Base-by-base conservation (phyloP, 768 basidiomycete species). In the Pleurotus ostreatus region DNA sequence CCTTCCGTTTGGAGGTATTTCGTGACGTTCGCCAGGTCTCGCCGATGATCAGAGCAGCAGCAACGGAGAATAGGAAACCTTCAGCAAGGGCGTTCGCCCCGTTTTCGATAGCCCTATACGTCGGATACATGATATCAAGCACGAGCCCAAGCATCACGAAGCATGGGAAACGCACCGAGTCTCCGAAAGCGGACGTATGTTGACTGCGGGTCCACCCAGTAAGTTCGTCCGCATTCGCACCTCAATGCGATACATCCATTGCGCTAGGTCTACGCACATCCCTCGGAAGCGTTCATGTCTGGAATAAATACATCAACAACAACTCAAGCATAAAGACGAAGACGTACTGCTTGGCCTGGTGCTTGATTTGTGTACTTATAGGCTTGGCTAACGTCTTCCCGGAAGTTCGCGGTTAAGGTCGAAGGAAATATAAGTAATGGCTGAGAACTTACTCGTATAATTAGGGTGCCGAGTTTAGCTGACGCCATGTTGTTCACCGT, bases 61-160 rank as follows among this genome's bases (percentile, higher is more conserved):
- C 91, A 2, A 94, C 92, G 16, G 74, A 65, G 65, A 94, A 94
- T 2, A 94, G 78, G 61, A 94, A 94, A 0, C 89, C 89, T 69
- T 94, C 92, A 0, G 92, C 92, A 4, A 94, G 75, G 4, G 85
- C 77, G 61, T 92, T 94, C 13, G 92, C 89, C 18, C 92, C 92
- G 62, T 88, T 92, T 57, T 92, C 89, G 57, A 94, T 88, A 0
- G 92, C 92, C 57, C 89, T 91, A 60, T 16, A 37, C 16, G 40
- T 18, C 38, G 18, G 11, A 34, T 11, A 11, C 2, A 11, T 11
- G 30, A 34, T 34, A 9, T 34, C 4, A 34, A 3, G 30, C 30
- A 34, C 30, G 30, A 12, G 38, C 12, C 5, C 6, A 18, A 39
- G 39, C 16, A 22, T 3, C 15, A 9, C 20, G 44, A 12, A 18